A percentile compares a stretch with the other conserved stretches of the same genome.
Evolutionary conservation across 2,329 filamentous ascomycete species (phyloP).

Genomic region (Conoideocrella luteorostrata): DNA sequence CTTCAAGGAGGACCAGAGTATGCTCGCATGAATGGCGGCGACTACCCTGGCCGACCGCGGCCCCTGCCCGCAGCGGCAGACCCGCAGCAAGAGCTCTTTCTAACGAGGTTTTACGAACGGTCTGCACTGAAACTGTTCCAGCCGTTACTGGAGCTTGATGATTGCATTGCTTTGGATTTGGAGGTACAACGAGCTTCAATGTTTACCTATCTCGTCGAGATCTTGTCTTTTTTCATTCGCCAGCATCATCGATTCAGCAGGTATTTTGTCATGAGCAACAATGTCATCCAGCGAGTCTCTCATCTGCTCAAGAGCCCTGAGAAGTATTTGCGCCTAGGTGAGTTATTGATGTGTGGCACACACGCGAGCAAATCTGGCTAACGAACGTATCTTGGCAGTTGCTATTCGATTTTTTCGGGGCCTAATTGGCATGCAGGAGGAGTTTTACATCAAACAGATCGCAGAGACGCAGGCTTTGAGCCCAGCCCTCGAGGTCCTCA

Average conservation of each 20-base stretch:
- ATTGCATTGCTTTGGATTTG: slow-evolving; percentile 62
- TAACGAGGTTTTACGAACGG: slow-evolving; percentile 83
- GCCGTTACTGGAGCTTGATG: slow-evolving; percentile 75
- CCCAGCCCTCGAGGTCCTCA: slow-evolving; percentile 76
- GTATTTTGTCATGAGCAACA: slow-evolving; percentile 76
- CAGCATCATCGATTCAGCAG: slow-evolving; percentile 84
- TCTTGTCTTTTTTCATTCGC: slow-evolving; percentile 87
- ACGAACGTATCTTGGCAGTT: slow-evolving; percentile 45
- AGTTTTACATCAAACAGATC: slow-evolving; percentile 83
- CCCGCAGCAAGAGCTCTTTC: slow-evolving; percentile 76
- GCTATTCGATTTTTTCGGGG: slow-evolving; percentile 92
- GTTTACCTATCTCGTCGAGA: slow-evolving; percentile 85
- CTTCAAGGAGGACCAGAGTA: slow-evolving; percentile 45
- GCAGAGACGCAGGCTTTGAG: slow-evolving; percentile 75
- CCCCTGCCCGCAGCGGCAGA: slow-evolving; percentile 44
- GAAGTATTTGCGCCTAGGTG: slow-evolving; percentile 88
- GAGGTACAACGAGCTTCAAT: slow-evolving; percentile 81
- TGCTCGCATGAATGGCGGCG: slow-evolving; percentile 58
- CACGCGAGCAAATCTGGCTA: too few relatives aligned
- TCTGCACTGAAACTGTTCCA: slow-evolving; percentile 81
- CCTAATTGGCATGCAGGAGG: slow-evolving; percentile 77
- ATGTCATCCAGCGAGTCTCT: slow-evolving; percentile 69
- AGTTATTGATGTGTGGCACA: too few relatives aligned
- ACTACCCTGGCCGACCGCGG: slow-evolving; percentile 59
- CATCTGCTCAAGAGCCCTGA: slow-evolving; percentile 78